Evolutionary conservation across 192 early-diverging fungal genomes (phyloP).

Genomic region (Physocladia obscura): DNA sequence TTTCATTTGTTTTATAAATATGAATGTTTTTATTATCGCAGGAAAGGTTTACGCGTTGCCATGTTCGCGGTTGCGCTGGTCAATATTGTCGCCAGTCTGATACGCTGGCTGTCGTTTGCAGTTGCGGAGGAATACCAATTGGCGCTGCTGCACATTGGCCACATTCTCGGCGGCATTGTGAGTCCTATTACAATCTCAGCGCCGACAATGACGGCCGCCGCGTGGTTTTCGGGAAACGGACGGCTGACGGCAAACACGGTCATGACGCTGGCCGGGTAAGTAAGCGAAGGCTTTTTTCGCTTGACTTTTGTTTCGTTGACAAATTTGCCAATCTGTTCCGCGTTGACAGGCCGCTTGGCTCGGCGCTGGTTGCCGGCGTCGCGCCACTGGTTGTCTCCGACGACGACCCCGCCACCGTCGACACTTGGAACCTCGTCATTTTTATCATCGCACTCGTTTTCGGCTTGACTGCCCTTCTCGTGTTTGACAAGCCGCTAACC

Average conservation of each 20-base stretch:
- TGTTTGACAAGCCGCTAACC: conserved; percentile 17
- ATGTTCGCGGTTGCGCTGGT: background rate
- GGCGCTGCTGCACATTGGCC: background rate
- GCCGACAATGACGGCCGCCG: conserved; percentile 24
- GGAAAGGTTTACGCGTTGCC: background rate
- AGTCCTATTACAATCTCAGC: background rate
- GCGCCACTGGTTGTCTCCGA: conserved; percentile 22
- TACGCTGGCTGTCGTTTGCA: background rate
- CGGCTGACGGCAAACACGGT: conserved; percentile 32
- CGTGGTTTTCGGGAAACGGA: conserved; percentile 33
- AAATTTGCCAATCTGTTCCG: no score
- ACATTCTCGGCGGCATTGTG: background rate
- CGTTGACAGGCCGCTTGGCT: no score
- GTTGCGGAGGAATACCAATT: background rate
- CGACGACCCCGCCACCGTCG: conserved; percentile 12
- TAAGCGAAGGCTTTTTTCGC: no score
- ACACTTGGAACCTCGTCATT: conserved; percentile 13
- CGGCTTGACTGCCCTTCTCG: conserved; percentile 15
- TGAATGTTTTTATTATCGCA: no score
- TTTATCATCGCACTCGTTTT: conserved; percentile 12
- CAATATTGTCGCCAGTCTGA: background rate
- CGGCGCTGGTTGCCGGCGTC: background rate
- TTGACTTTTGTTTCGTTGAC: no score
- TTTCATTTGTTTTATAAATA: no score
- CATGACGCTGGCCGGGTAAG: conserved; percentile 18